phyloP scores from a whole-genome alignment of 2,329 filamentous ascomycete genomes.

The Colletotrichum noveboracense region DNA sequence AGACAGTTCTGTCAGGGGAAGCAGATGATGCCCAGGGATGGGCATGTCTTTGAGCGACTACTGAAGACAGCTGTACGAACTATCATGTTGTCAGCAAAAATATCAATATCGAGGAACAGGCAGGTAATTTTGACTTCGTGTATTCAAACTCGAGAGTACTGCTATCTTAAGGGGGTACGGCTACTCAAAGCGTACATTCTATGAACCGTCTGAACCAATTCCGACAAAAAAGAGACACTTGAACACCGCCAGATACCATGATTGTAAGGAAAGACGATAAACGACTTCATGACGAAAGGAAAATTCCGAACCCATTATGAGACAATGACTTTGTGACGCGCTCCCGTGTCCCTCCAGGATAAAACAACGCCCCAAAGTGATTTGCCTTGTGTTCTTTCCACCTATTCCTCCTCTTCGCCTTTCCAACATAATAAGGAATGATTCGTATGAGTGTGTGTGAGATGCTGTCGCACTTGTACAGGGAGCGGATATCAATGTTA shows the following conservation, averaged over 20 bases:
- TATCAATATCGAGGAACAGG: not conserved
- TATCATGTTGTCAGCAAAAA: too few species aligned
- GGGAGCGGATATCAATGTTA: conserved; percentile 21
- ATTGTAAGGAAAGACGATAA: conserved; percentile 9
- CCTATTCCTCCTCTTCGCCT: not conserved
- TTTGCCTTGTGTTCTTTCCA: not conserved
- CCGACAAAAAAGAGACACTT: not conserved
- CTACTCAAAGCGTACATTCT: conserved; percentile 16
- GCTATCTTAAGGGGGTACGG: conserved; percentile 12
- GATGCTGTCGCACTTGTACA: conserved; percentile 16
- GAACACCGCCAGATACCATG: conserved; percentile 18
- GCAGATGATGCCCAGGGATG: not conserved
- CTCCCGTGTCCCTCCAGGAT: not conserved
- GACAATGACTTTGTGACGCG: conserved; percentile 2
- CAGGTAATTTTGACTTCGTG: conserved; percentile 8
- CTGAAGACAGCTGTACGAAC: not conserved
- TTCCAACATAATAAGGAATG: conserved; percentile 12
- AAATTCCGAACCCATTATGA: conserved; percentile 11
- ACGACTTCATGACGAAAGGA: conserved; percentile 3
- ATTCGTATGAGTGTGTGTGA: not conserved
- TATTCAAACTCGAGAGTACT: conserved; percentile 16
- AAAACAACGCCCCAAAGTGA: conserved; percentile 1
- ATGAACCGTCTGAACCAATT: conserved; percentile 10
- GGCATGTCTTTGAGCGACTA: not conserved
- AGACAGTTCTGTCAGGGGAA: not conserved